A percentile compares a stretch with the other conserved stretches of the same genome.
Evolutionary conservation across 2,329 filamentous ascomycete species (phyloP).

Genomic region (Thielaviopsis euricoi): DNA sequence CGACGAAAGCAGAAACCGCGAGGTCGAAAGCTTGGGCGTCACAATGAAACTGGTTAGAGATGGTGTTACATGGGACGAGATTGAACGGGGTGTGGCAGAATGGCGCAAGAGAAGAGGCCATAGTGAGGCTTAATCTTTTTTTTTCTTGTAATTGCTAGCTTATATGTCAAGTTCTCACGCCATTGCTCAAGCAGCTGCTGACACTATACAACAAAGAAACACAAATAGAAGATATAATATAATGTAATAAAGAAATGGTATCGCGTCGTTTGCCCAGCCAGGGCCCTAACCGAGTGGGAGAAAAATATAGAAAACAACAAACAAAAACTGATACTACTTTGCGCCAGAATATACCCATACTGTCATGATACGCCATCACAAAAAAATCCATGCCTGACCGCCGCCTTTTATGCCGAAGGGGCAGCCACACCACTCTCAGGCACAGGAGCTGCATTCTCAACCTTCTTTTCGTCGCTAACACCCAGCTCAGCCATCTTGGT

Average conservation of each 20-base stretch:
- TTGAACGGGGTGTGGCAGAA: constrained; percentile 62
- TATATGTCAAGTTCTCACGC: background rate
- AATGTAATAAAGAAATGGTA: constrained; percentile 9
- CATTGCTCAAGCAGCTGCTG: too few species aligned
- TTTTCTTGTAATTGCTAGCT: background rate
- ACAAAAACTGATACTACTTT: background rate
- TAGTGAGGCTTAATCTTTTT: background rate
- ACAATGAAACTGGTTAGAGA: constrained; percentile 71
- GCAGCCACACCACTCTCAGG: constrained; percentile 1
- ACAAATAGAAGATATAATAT: background rate
- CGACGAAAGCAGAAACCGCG: constrained; percentile 71
- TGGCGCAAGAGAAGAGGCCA: constrained; percentile 61
- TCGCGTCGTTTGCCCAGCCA: background rate
- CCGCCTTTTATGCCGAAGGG: background rate
- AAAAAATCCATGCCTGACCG: background rate
- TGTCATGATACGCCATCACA: background rate
- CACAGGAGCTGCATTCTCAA: constrained; percentile 5
- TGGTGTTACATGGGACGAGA: constrained; percentile 58
- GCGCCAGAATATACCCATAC: background rate
- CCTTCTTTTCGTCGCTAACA: constrained; percentile 15
- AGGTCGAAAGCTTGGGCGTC: constrained; percentile 64
- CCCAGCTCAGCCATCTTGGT: constrained; percentile 9
- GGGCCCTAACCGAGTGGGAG: background rate
- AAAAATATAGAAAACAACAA: background rate
- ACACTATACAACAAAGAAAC: background rate